Evolutionary conservation across 352 stramenopile species (phyloP).

Genomic region (Elongisporangium anandrum): DNA sequence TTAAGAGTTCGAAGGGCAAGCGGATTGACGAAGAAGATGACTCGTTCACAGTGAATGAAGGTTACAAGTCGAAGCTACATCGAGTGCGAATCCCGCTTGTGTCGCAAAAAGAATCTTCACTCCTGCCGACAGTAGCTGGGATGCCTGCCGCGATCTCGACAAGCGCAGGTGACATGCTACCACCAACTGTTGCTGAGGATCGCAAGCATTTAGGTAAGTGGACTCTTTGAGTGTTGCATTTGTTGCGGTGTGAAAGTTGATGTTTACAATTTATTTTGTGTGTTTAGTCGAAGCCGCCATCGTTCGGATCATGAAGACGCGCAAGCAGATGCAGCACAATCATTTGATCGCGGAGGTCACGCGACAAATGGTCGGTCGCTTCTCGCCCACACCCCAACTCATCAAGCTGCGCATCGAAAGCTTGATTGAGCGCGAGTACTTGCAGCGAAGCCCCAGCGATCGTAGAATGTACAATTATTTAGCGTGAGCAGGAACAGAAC

Average conservation of each 20-base stretch:
- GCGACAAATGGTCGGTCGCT: conserved; percentile 85
- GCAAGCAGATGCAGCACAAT: conserved; percentile 91
- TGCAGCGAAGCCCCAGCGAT: conserved; percentile 93
- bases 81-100: conserved; percentile 82
- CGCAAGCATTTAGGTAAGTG: conserved; percentile 88
- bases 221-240: conserved; percentile 1
- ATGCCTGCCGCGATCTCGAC: conserved; percentile 13
- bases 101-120: conserved; percentile 76
- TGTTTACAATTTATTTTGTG: conserved; percentile 1
- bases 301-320: conserved; percentile 95
- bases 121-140: conserved; percentile 30
- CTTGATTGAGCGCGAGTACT: conserved; percentile 98
- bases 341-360: conserved; percentile 90
- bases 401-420: conserved; percentile 99
- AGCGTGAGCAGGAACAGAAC: conserved; percentile 64
- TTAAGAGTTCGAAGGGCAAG: conserved; percentile 97
- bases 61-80: conserved; percentile 94
- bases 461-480: conserved; percentile 97
- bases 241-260: background rate
- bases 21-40: conserved; percentile 93
- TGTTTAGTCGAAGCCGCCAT: conserved; percentile 87
- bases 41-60: conserved; percentile 92
- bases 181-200: conserved; percentile 93
- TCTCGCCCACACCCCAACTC: conserved; percentile 92
- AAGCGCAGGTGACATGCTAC: conserved; percentile 51